A percentile compares a stretch with the other conserved stretches of the same genome.
phyloP scores from a whole-genome alignment of 495 filamentous ascomycete genomes.

The Aspergillus campestris region DNA sequence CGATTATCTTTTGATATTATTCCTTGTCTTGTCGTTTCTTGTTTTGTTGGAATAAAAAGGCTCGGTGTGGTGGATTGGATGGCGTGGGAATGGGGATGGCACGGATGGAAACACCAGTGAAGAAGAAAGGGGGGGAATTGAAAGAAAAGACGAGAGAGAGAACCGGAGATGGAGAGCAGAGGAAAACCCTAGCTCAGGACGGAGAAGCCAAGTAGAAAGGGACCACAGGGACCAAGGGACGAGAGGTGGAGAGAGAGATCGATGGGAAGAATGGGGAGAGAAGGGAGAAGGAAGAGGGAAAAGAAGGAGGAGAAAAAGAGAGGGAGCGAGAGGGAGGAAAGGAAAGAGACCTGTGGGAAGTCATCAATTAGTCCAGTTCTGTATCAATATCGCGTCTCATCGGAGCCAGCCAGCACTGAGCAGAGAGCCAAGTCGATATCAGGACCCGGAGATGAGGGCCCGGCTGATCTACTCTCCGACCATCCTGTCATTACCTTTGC shows the following conservation, averaged over 20 bases:
- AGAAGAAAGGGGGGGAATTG: slow-evolving; percentile 1
- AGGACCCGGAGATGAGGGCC: too few relatives aligned
- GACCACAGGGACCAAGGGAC: background rate
- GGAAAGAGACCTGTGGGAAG: background rate
- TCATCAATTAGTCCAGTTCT: too few relatives aligned
- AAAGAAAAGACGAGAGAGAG: slow-evolving; percentile 3
- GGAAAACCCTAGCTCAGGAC: too few relatives aligned
- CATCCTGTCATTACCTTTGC: too few relatives aligned
- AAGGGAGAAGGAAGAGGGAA: background rate
- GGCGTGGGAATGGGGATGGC: background rate
- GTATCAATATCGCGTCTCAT: too few relatives aligned
- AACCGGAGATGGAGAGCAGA: slow-evolving; percentile 1
- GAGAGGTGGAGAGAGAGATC: background rate
- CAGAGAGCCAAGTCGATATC: too few relatives aligned
- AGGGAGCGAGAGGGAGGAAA: slow-evolving; percentile 12
- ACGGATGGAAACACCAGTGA: slow-evolving; percentile 1
- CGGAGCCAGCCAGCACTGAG: too few relatives aligned
- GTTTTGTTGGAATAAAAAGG: background rate
- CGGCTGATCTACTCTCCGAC: too few relatives aligned
- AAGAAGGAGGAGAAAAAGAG: background rate
- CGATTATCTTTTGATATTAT: too few relatives aligned
- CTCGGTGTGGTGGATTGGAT: background rate
- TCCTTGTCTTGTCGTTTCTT: too few relatives aligned
- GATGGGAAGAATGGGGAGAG: slow-evolving; percentile 3
- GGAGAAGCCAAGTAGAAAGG: too few relatives aligned